Evolutionary conservation across 208 protist species (phyloP).

Genomic region (Trypanosoma cruzi): DNA sequence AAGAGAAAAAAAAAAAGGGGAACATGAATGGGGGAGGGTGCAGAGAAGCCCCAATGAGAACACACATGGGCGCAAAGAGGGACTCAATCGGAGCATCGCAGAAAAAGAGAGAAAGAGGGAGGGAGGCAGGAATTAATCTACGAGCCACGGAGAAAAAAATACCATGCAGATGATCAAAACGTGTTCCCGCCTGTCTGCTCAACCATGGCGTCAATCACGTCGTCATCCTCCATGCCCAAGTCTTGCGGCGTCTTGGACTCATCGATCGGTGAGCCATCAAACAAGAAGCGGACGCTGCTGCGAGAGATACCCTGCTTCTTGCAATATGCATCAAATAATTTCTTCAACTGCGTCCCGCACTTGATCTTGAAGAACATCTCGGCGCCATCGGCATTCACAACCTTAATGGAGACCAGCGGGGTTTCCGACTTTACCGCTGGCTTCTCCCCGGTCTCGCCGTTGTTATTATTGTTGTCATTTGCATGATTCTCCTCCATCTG

Average conservation of each 20-base stretch:
- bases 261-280: constrained; percentile 94
- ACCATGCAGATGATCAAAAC: constrained; percentile 1
- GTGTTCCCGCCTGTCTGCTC: constrained; percentile 85
- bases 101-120: constrained; percentile 21
- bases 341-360: constrained; percentile 92
- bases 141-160: neutral
- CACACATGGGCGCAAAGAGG: too few relatives aligned
- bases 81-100: neutral
- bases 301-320: constrained; percentile 94
- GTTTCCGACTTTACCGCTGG: constrained; percentile 63
- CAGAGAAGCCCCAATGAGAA: too few relatives aligned
- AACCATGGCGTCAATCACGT: constrained; percentile 95
- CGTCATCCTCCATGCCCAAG: constrained; percentile 95
- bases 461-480: constrained; percentile 38
- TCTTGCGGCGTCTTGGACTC: constrained; percentile 93
- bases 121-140: constrained; percentile 2
- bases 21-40: too few relatives aligned
- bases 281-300: constrained; percentile 95
- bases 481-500: constrained; percentile 2
- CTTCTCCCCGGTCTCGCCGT: constrained; percentile 21
- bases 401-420: constrained; percentile 89
- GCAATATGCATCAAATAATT: constrained; percentile 97
- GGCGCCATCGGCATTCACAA: constrained; percentile 92
- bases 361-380: constrained; percentile 98
- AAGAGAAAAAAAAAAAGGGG: constrained; percentile 15